A percentile compares a stretch with the other conserved stretches of the same genome.
phyloP scores from a whole-genome alignment of 2,329 filamentous ascomycete genomes.

The Microcyclospora pomicola region DNA sequence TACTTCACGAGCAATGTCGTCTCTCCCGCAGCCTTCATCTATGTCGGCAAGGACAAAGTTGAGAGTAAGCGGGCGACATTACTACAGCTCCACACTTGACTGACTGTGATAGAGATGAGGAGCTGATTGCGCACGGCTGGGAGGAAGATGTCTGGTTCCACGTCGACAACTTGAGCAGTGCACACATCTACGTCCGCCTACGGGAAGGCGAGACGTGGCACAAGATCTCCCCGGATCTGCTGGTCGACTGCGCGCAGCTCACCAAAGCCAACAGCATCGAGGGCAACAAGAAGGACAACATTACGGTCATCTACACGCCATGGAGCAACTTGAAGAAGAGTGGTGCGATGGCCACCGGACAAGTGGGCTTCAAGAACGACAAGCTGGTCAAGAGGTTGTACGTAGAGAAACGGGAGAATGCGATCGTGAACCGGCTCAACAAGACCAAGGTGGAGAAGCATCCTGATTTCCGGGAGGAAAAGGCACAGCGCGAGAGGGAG shows the following conservation, averaged over 20 bases:
- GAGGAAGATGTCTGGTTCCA: constrained; percentile 99
- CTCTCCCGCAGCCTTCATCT: constrained; percentile 71
- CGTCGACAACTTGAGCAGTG: constrained; percentile 91
- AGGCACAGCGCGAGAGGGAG: constrained; percentile 59
- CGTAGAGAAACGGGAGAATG: constrained; percentile 68
- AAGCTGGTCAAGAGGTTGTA: constrained; percentile 75
- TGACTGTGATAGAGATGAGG: constrained; percentile 58
- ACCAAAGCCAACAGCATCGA: constrained; percentile 99
- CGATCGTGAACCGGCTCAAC: constrained; percentile 92
- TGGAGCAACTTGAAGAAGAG: constrained; percentile 96
- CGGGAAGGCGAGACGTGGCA: constrained; percentile 70
- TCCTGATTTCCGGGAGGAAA: constrained; percentile 70
- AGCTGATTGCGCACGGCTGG: constrained; percentile 85
- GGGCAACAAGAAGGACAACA: constrained; percentile 97
- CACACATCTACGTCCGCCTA: constrained; percentile 88
- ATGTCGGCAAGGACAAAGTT: constrained; percentile 97
- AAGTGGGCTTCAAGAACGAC: constrained; percentile 85
- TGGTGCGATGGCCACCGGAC: constrained; percentile 86
- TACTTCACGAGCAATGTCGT: constrained; percentile 86
- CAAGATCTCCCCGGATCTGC: constrained; percentile 54
- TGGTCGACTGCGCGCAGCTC: constrained; percentile 85
- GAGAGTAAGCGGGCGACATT: constrained; percentile 56
- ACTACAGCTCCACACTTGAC: constrained; percentile 4
- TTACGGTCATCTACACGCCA: constrained; percentile 92
- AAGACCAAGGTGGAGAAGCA: constrained; percentile 87